Conservation (phyloP, 2,329 filamentous ascomycete species). For the Pyrenochaeta sp. region DNA sequence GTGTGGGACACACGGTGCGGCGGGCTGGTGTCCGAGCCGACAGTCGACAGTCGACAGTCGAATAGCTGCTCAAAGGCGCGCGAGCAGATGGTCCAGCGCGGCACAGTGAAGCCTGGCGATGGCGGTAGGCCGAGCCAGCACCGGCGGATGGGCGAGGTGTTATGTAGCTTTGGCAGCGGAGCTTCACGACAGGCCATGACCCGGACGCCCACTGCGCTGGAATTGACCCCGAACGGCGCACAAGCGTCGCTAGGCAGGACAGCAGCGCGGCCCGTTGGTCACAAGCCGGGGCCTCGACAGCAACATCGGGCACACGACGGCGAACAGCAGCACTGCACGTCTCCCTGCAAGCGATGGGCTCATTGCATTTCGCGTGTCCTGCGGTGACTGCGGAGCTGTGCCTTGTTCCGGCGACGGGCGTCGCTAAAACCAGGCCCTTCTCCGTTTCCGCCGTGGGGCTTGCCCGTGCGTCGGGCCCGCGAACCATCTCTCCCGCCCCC, state of each 20-base stretch:
- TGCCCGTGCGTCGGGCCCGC: constrained; percentile 5
- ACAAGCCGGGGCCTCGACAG: constrained; percentile 21
- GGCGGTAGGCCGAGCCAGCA: constrained; percentile 16
- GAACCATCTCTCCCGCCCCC: constrained; percentile 6
- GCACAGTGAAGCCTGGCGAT: constrained; percentile 17
- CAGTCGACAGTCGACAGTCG: neutral
- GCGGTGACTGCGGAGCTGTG: constrained; percentile 15
- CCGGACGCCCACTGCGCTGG: constrained; percentile 37
- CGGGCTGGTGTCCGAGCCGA: neutral
- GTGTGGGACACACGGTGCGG: constrained; percentile 14
- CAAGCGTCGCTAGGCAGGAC: constrained; percentile 34
- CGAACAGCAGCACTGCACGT: constrained; percentile 12
- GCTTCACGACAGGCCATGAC: constrained; percentile 22
- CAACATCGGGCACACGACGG: constrained; percentile 18
- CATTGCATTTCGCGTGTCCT: constrained; percentile 14
- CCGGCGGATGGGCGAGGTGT: constrained; percentile 20
- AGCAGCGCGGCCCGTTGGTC: constrained; percentile 31
- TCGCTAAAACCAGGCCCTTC: constrained; percentile 11
- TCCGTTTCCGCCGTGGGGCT: constrained; percentile 13
- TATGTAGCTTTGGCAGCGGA: constrained; percentile 33
- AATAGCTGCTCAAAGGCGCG: neutral
- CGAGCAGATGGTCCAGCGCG: neutral
- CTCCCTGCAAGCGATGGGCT: constrained; percentile 16
- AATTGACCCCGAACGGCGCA: constrained; percentile 37
- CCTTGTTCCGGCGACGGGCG: constrained; percentile 16